A percentile compares a stretch with the other conserved stretches of the same genome.
Conservation (phyloP, 78 protist species). For the Protostelium mycophagum region DNA sequence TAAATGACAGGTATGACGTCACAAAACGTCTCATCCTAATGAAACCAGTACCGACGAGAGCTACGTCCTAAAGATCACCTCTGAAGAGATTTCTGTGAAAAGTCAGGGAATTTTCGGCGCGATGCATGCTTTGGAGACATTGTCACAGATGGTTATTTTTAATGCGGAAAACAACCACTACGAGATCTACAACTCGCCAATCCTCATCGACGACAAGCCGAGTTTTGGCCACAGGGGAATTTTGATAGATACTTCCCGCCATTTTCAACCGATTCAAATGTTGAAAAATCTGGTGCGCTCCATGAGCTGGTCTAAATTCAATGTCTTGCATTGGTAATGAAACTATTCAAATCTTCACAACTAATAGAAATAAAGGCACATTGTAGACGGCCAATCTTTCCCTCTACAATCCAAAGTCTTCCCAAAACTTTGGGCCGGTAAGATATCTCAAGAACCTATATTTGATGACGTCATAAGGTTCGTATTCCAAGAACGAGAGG, state of each 20-base stretch:
- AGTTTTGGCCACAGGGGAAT: conserved; percentile 78
- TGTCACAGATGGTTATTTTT: background rate
- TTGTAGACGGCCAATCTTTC: background rate
- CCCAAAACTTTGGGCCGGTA: background rate
- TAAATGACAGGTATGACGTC: conserved; percentile 2
- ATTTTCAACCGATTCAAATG: conserved; percentile 43
- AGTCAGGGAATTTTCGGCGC: background rate
- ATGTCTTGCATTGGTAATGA: conserved; percentile 8
- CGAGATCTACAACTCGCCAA: conserved; percentile 10
- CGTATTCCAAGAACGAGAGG: background rate
- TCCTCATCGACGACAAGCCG: conserved; percentile 61
- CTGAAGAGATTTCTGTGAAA: background rate
- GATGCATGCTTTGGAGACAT: background rate
- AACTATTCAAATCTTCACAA: too few relatives aligned
- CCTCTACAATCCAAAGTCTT: background rate
- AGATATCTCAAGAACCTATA: background rate
- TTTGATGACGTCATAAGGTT: background rate
- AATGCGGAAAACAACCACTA: conserved; percentile 1
- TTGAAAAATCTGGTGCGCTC: background rate
- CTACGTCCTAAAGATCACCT: background rate
- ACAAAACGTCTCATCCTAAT: background rate
- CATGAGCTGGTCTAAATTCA: background rate
- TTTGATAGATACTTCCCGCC: conserved; percentile 82
- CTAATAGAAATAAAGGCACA: background rate
- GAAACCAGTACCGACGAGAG: background rate